Percentiles rank a stretch among this genome's conserved stretches.
Evolutionary conservation across 805 yeast species (phyloP).

Genomic region (Maudiozyma barnettii): DNA sequence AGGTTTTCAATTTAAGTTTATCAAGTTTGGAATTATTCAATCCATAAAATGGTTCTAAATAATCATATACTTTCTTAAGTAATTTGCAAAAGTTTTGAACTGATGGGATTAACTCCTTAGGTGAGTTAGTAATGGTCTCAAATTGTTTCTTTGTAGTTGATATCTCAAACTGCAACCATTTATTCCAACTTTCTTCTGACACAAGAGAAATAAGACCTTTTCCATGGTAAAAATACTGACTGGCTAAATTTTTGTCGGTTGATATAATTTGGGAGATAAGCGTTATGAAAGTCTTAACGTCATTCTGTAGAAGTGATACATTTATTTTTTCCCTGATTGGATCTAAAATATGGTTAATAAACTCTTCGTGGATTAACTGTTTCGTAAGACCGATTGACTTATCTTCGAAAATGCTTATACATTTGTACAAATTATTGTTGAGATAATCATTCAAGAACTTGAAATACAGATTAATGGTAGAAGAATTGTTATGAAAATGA

Average conservation of each 20-base stretch:
- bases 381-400: constrained; percentile 17
- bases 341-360: constrained; percentile 28
- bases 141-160: constrained; percentile 38
- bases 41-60: constrained; percentile 32
- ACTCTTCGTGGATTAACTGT: constrained; percentile 31
- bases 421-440: constrained; percentile 30
- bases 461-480: constrained; percentile 46
- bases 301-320: constrained; percentile 29
- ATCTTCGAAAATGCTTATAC: constrained; percentile 36
- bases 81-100: constrained; percentile 36
- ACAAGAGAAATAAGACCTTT: constrained; percentile 27
- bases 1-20: constrained; percentile 19
- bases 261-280: constrained; percentile 33
- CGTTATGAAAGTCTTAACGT: constrained; percentile 30
- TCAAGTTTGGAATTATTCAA: constrained; percentile 13
- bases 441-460: constrained; percentile 41
- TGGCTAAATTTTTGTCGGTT: constrained; percentile 31
- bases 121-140: constrained; percentile 31
- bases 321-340: constrained; percentile 39
- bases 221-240: constrained; percentile 36
- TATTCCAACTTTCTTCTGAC: constrained; percentile 28
- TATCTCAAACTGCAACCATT: constrained; percentile 42
- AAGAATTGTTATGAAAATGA: constrained; percentile 40
- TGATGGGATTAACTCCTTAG: constrained; percentile 14
- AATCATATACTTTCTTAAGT: constrained; percentile 34